Percentiles rank a stretch among this genome's conserved stretches.
phyloP scores from a whole-genome alignment of 495 filamentous ascomycete species.

The Neurospora sp. region DNA sequence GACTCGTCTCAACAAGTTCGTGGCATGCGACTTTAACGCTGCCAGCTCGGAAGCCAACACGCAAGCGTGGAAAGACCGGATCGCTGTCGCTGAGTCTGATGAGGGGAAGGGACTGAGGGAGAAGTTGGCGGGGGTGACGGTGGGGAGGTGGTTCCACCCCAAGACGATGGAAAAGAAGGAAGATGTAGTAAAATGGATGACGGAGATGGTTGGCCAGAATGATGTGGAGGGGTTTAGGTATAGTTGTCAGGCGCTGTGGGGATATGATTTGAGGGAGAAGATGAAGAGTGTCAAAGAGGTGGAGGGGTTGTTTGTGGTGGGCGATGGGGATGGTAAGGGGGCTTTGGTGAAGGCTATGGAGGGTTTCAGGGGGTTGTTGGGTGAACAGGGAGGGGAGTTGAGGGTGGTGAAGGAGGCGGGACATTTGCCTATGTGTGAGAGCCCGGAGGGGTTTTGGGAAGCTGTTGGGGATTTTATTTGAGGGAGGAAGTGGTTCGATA shows the following conservation, averaged over 20 bases:
- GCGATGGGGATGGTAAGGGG: constrained; percentile 55
- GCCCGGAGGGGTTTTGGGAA: constrained; percentile 53
- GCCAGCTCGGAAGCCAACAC: constrained; percentile 55
- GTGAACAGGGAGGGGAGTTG: constrained; percentile 40
- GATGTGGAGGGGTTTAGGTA: constrained; percentile 52
- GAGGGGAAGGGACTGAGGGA: constrained; percentile 29
- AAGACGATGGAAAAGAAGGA: constrained; percentile 40
- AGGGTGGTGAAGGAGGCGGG: constrained; percentile 56
- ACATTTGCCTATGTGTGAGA: constrained; percentile 77
- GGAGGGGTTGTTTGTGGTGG: constrained; percentile 56
- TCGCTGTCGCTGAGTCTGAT: constrained; percentile 51
- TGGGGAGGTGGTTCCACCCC: constrained; percentile 64
- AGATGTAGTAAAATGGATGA: constrained; percentile 38
- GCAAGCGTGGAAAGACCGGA: constrained; percentile 66
- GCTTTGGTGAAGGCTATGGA: constrained; percentile 68
- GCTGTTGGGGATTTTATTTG: constrained; percentile 45
- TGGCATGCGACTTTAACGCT: constrained; percentile 71
- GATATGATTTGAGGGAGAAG: constrained; percentile 58
- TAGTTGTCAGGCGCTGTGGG: constrained; percentile 58
- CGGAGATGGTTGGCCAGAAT: constrained; percentile 50
- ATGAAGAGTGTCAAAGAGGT: constrained; percentile 47
- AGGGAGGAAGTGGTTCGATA: constrained; percentile 2
- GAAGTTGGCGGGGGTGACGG: constrained; percentile 55
- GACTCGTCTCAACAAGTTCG: constrained; percentile 43
- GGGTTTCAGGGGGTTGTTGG: constrained; percentile 51